Percentiles rank a stretch among this genome's conserved stretches.
phyloP scores from a whole-genome alignment of 1,284 basidiomycete genomes.

The Schizophyllum amplum region DNA sequence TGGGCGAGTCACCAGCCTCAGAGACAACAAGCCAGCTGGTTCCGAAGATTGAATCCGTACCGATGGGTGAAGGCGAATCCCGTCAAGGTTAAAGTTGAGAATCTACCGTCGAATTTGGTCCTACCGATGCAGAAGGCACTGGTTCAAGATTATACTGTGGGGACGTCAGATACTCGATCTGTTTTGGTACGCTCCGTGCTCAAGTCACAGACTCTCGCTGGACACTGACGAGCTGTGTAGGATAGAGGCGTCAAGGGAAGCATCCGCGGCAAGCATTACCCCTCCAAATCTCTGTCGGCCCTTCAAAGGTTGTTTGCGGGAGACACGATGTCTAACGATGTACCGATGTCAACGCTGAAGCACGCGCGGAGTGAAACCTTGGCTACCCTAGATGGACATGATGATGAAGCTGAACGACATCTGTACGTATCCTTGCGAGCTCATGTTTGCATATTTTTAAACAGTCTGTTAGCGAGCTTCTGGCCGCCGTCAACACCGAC shows the following conservation, averaged over 20 bases:
- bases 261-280: constrained; percentile 35
- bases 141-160: constrained; percentile 51
- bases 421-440: constrained; percentile 43
- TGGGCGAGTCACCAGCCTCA: constrained; percentile 50
- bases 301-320: constrained; percentile 66
- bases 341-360: constrained; percentile 52
- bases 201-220: neutral
- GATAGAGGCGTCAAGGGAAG: constrained; percentile 17
- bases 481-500: constrained; percentile 54
- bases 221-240: neutral
- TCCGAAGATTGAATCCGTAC: constrained; percentile 83
- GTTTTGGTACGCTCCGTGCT: constrained; percentile 20
- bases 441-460: constrained; percentile 2
- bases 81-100: constrained; percentile 65
- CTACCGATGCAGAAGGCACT: constrained; percentile 71
- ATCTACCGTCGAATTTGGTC: constrained; percentile 64
- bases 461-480: constrained; percentile 42
- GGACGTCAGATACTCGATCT: constrained; percentile 25
- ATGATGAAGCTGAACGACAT: constrained; percentile 65
- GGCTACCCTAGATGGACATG: constrained; percentile 30
- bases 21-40: constrained; percentile 55
- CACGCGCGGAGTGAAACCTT: constrained; percentile 37
- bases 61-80: constrained; percentile 70
- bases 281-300: constrained; percentile 47
- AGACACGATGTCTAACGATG: constrained; percentile 43